phyloP scores from a whole-genome alignment of 2,329 filamentous ascomycete genomes.

The Chalaropsis ovoidea region DNA sequence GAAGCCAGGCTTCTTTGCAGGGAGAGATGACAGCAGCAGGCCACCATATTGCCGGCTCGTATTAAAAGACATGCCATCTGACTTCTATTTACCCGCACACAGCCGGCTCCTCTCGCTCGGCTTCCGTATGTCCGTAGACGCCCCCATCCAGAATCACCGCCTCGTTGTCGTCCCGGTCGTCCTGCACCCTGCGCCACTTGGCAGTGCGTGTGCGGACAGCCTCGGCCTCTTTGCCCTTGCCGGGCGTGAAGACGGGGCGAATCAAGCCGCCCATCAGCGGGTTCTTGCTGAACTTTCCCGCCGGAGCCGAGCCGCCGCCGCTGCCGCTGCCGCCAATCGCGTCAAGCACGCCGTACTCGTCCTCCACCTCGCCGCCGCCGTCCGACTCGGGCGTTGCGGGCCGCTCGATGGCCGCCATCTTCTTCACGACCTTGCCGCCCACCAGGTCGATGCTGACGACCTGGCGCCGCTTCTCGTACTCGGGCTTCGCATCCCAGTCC shows the following conservation, averaged over 20 bases:
- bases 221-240: conserved; percentile 42
- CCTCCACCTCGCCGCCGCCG: conserved; percentile 33
- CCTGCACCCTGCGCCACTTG: conserved; percentile 51
- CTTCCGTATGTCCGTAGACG: conserved; percentile 35
- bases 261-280: conserved; percentile 57
- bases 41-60: not conserved
- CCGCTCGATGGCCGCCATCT: conserved; percentile 55
- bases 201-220: conserved; percentile 32
- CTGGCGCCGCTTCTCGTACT: conserved; percentile 79
- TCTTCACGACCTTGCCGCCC: conserved; percentile 63
- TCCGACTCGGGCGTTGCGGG: conserved; percentile 45
- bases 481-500: conserved; percentile 74
- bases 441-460: conserved; percentile 78
- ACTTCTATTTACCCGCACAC: conserved; percentile 31
- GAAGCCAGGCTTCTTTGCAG: too few relatives aligned
- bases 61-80: not conserved
- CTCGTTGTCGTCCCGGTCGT: conserved; percentile 50
- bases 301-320: conserved; percentile 29
- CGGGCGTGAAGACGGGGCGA: conserved; percentile 46
- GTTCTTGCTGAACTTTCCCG: conserved; percentile 58
- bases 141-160: conserved; percentile 50
- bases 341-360: conserved; percentile 27
- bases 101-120: conserved; percentile 33
- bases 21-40: too few relatives aligned
- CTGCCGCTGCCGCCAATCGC: conserved; percentile 22